These are phyloP conservation scores for Naganishia sp. DNA, from an alignment of 1,284 basidiomycete genomes.

Conservation along the genomic window DNA sequence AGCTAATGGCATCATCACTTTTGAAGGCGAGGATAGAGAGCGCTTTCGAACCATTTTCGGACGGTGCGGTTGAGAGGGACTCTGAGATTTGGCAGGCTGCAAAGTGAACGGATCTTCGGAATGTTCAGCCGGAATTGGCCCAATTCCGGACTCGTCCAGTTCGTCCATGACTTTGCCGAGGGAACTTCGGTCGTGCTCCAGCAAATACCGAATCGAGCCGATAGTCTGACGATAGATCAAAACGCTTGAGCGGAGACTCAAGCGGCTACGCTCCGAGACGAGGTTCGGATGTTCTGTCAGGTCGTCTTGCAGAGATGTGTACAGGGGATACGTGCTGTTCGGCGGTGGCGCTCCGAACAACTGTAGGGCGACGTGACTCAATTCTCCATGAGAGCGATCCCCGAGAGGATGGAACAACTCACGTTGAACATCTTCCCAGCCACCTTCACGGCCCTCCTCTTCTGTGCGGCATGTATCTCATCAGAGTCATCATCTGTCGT, in stretches of 20 bases:
- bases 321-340: not conserved
- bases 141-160: not conserved
- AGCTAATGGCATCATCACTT: not conserved
- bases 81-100: not conserved
- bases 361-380: not conserved
- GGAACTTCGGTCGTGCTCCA: slow-evolving; percentile 15
- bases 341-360: slow-evolving; percentile 12
- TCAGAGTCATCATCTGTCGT: not conserved
- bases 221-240: slow-evolving; percentile 14
- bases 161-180: slow-evolving; percentile 10
- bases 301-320: not conserved
- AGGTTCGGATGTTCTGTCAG: not conserved
- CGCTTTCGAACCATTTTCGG: slow-evolving; percentile 1
- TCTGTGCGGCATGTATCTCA: not conserved
- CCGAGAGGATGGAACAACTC: not conserved
- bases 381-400: not conserved
- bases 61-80: not conserved
- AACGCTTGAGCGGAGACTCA: not conserved
- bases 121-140: not conserved
- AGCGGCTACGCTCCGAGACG: not conserved
- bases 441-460: slow-evolving; percentile 21
- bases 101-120: not conserved
- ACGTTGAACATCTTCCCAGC: slow-evolving; percentile 21
- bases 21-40: slow-evolving; percentile 1
- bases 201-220: slow-evolving; percentile 5